Percentiles rank a stretch among this genome's conserved stretches.
These are phyloP conservation scores for Rhodosporidiobolus odoratus DNA, from an alignment of 768 basidiomycete genomes.

Conservation along the genomic window DNA sequence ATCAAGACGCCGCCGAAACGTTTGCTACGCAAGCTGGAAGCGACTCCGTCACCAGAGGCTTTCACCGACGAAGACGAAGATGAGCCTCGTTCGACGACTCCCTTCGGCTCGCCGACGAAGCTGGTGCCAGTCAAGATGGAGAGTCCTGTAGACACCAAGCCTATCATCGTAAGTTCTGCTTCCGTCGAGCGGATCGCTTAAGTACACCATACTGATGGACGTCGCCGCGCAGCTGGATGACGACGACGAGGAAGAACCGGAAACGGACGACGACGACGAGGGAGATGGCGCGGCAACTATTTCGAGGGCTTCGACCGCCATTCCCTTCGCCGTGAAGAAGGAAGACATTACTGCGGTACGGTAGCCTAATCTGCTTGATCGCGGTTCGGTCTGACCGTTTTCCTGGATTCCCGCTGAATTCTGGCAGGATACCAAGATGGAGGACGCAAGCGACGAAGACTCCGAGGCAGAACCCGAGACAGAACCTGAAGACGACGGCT, in stretches of 20 bases:
- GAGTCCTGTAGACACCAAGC: background rate
- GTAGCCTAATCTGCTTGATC: no score
- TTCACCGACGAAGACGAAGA: background rate
- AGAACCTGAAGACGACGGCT: conserved; percentile 4
- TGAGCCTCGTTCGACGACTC: no score
- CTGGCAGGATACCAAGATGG: background rate
- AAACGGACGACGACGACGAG: background rate
- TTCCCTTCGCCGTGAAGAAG: background rate
- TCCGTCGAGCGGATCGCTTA: no score
- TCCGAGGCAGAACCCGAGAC: conserved; percentile 23
- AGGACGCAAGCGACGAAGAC: background rate
- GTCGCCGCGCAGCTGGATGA: background rate
- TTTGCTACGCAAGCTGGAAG: background rate
- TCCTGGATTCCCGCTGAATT: background rate
- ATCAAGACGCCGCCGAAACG: background rate
- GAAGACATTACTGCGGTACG: background rate
- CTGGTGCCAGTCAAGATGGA: background rate
- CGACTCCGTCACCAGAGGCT: background rate
- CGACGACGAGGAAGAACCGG: background rate
- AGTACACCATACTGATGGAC: background rate
- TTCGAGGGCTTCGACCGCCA: background rate
- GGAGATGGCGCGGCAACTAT: background rate
- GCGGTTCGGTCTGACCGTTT: no score
- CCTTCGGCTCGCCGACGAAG: background rate
- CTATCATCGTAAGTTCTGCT: background rate